Conservation (phyloP, 345 rosid species). For the Mangifera indica region DNA sequence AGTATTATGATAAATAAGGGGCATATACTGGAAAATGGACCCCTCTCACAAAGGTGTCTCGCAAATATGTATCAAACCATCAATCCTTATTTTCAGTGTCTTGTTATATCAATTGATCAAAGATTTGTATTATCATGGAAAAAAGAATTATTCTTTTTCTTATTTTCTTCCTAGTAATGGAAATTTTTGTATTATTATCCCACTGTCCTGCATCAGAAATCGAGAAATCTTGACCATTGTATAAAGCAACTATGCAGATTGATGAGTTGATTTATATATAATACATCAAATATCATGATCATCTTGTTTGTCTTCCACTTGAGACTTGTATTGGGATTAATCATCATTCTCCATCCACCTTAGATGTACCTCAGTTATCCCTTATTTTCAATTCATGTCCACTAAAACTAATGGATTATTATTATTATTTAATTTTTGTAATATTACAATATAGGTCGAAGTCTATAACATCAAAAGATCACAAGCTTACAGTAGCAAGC, state of each 20-base stretch:
- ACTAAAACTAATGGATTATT: constrained; percentile 7
- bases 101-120: constrained; percentile 27
- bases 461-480: neutral
- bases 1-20: constrained; percentile 26
- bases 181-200: constrained; percentile 2
- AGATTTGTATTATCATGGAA: neutral
- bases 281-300: neutral
- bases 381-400: constrained; percentile 9
- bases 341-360: neutral
- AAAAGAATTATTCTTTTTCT: neutral
- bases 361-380: neutral
- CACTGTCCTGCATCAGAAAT: constrained; percentile 10
- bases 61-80: constrained; percentile 15
- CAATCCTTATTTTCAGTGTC: constrained; percentile 40
- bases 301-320: neutral
- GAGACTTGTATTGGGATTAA: neutral
- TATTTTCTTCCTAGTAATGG: neutral
- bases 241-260: neutral
- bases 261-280: neutral
- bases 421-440: neutral
- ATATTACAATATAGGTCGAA: neutral
- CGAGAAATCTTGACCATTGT: constrained; percentile 4
- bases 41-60: constrained; percentile 32
- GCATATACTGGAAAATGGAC: constrained; percentile 28
- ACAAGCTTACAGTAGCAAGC: constrained; percentile 5